phyloP scores from a whole-genome alignment of 2,329 filamentous ascomycete genomes.

The Fusarium dlaminii region DNA sequence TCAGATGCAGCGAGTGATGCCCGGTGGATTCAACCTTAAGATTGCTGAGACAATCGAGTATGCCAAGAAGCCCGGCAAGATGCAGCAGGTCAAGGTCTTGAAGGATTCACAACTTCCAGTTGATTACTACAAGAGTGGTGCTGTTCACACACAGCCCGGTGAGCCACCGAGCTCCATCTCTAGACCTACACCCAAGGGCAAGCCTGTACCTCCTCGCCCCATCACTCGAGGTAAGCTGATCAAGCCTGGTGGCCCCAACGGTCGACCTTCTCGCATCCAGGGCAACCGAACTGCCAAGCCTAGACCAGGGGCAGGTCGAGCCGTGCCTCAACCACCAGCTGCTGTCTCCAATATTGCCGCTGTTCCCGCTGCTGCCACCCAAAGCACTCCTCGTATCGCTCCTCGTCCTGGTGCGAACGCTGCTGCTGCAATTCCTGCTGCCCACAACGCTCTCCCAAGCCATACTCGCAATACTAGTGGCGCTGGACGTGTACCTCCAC shows the following conservation, averaged over 20 bases:
- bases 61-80: constrained; percentile 96
- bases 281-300: constrained; percentile 57
- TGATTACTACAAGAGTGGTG: constrained; percentile 94
- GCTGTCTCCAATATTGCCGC: constrained; percentile 43
- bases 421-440: constrained; percentile 19
- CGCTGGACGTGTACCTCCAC: constrained; percentile 66
- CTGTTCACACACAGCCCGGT: constrained; percentile 85
- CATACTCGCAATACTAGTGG: constrained; percentile 66
- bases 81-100: constrained; percentile 85
- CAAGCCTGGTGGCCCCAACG: constrained; percentile 86
- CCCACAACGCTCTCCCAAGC: constrained; percentile 50
- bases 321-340: constrained; percentile 49
- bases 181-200: constrained; percentile 85
- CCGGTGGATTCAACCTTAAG: constrained; percentile 82
- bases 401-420: constrained; percentile 9
- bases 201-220: constrained; percentile 85
- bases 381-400: constrained; percentile 28
- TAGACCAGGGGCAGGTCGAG: constrained; percentile 51
- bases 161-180: constrained; percentile 86
- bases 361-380: constrained; percentile 35
- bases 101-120: constrained; percentile 82
- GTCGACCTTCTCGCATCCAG: constrained; percentile 78
- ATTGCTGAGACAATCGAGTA: constrained; percentile 90
- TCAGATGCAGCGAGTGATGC: constrained; percentile 82
- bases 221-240: constrained; percentile 95